Conservation (phyloP, 768 basidiomycete species). For the Gautieria morchelliformis region DNA sequence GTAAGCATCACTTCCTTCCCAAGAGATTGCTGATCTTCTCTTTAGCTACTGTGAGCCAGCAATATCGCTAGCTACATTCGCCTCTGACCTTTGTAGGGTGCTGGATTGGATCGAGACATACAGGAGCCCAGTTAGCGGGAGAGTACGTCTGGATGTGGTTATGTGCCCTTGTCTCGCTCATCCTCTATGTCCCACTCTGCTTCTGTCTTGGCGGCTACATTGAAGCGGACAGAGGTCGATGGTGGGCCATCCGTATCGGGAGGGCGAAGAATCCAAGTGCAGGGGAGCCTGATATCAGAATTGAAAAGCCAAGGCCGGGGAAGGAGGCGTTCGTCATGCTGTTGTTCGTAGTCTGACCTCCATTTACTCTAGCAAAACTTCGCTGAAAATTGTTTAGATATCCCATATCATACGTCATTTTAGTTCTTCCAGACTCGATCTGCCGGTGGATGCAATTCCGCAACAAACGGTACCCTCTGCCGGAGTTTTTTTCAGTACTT, state of each 20-base stretch:
- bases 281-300: constrained; percentile 6
- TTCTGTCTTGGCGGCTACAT: constrained; percentile 29
- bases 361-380: background rate
- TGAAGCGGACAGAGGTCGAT: constrained; percentile 18
- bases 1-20: background rate
- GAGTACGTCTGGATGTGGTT: constrained; percentile 41
- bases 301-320: constrained; percentile 3
- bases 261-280: background rate
- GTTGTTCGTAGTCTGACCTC: background rate
- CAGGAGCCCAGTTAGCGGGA: constrained; percentile 25
- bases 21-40: background rate
- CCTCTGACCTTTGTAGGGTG: constrained; percentile 24
- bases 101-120: constrained; percentile 28
- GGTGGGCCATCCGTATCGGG: constrained; percentile 25
- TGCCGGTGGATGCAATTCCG: constrained; percentile 30
- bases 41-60: constrained; percentile 2
- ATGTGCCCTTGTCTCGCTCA: constrained; percentile 24
- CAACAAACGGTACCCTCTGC: constrained; percentile 16
- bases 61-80: background rate
- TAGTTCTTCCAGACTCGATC: constrained; percentile 31
- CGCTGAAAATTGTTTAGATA: constrained; percentile 19
- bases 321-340: constrained; percentile 10
- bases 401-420: constrained; percentile 28
- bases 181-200: constrained; percentile 28
- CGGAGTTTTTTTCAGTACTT: constrained; percentile 24